Evolutionary conservation across 495 filamentous ascomycete genomes (phyloP).

Genomic region (Friedmanniomyces simplex): DNA sequence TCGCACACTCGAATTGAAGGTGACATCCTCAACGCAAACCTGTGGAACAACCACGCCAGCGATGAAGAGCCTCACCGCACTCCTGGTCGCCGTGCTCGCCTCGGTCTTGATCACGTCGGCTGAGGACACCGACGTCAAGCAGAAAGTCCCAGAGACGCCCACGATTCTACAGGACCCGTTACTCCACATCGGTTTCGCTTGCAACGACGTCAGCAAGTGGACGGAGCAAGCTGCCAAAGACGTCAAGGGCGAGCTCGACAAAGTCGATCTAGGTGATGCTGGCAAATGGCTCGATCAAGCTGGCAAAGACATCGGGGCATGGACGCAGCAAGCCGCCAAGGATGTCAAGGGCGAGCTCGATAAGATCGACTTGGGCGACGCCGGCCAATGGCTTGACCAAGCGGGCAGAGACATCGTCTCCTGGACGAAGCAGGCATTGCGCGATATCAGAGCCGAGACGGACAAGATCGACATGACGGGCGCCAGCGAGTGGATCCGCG

Average conservation of each 20-base stretch:
- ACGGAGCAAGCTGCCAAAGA: neutral
- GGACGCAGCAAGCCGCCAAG: neutral
- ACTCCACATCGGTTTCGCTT: neutral
- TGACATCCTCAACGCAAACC: too few relatives aligned
- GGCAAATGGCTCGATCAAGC: neutral
- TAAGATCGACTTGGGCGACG: too few relatives aligned
- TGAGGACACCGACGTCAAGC: neutral
- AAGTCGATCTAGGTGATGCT: neutral
- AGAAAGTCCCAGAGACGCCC: neutral
- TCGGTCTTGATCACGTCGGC: neutral
- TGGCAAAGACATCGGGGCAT: neutral
- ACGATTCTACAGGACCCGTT: neutral
- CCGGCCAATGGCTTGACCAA: too few relatives aligned
- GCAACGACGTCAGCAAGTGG: neutral
- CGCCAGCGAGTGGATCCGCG: neutral
- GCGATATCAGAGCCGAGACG: neutral
- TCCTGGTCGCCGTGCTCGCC: too few relatives aligned
- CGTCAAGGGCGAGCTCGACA: constrained; percentile 2
- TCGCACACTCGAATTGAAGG: too few relatives aligned
- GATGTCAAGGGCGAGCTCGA: neutral
- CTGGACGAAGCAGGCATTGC: neutral
- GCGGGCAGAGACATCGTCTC: neutral
- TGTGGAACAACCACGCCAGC: too few relatives aligned
- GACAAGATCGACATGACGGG: neutral
- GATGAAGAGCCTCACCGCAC: too few relatives aligned